phyloP scores from a whole-genome alignment of 208 protist species.

The Endotrypanum monterogeii region DNA sequence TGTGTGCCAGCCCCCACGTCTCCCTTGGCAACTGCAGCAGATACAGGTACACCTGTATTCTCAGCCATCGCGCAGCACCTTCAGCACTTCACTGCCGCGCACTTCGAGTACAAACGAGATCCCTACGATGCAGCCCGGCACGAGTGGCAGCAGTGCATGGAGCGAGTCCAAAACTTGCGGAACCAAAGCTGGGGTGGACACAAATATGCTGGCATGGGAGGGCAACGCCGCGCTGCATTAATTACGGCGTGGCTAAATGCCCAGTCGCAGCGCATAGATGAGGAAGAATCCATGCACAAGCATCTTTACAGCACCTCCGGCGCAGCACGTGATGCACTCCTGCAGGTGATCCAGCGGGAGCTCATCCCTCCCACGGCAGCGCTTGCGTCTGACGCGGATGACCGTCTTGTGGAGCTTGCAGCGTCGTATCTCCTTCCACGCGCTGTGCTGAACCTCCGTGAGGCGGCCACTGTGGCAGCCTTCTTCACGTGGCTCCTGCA shows the following conservation, averaged over 20 bases:
- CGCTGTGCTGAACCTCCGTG: conserved; percentile 67
- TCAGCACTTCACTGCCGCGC: conserved; percentile 53
- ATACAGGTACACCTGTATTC: not conserved
- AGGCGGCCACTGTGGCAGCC: conserved; percentile 59
- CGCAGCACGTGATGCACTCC: conserved; percentile 8
- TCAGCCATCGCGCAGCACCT: conserved; percentile 37
- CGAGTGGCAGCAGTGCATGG: conserved; percentile 35
- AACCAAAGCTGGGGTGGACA: not conserved
- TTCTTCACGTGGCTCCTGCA: conserved; percentile 58
- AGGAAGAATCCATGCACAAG: conserved; percentile 49
- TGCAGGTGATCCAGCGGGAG: conserved; percentile 8
- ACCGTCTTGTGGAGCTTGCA: conserved; percentile 38
- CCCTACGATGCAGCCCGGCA: conserved; percentile 47
- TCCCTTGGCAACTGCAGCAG: not conserved
- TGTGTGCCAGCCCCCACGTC: conserved; percentile 1
- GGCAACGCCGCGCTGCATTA: conserved; percentile 2
- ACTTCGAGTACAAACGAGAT: conserved; percentile 53
- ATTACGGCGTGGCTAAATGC: conserved; percentile 35
- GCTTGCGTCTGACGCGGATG: conserved; percentile 14
- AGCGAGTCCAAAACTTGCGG: conserved; percentile 1
- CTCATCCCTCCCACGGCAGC: conserved; percentile 5
- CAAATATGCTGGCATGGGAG: not conserved
- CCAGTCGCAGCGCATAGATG: conserved; percentile 34
- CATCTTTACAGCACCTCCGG: conserved; percentile 22
- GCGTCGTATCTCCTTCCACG: conserved; percentile 66